Percentiles rank a stretch among this genome's conserved stretches.
phyloP scores from a whole-genome alignment of 352 stramenopile genomes.

The Elongisporangium prolatum region DNA sequence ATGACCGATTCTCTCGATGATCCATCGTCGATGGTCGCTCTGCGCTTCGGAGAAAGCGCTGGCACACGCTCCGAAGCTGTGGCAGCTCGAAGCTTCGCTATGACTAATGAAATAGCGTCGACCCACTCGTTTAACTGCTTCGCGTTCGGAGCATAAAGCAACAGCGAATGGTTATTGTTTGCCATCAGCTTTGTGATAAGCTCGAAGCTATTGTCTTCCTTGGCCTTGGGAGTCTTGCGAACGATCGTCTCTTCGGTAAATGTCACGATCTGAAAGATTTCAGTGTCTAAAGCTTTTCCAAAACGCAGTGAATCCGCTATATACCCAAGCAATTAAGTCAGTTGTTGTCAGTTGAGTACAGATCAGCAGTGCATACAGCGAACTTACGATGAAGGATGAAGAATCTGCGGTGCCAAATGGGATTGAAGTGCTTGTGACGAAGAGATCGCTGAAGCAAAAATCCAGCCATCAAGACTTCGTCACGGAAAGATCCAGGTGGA shows the following conservation, averaged over 20 bases:
- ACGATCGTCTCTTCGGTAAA: slow-evolving; percentile 59
- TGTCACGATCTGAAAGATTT: slow-evolving; percentile 74
- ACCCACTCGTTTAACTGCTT: slow-evolving; percentile 55
- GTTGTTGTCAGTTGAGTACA: slow-evolving; percentile 2
- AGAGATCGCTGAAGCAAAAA: slow-evolving; percentile 86
- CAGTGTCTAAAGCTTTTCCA: slow-evolving; percentile 49
- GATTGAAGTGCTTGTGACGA: slow-evolving; percentile 82
- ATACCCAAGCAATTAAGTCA: slow-evolving; percentile 2
- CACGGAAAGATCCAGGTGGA: slow-evolving; percentile 35
- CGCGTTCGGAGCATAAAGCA: slow-evolving; percentile 53
- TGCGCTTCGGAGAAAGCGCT: not conserved
- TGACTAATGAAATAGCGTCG: slow-evolving; percentile 47
- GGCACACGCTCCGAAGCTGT: not conserved
- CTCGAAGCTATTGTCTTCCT: slow-evolving; percentile 79
- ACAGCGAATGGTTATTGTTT: slow-evolving; percentile 51
- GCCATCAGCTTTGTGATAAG: slow-evolving; percentile 70
- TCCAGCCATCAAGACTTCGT: slow-evolving; percentile 65
- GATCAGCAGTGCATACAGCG: not conserved
- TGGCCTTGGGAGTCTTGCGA: slow-evolving; percentile 62
- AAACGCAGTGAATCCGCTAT: slow-evolving; percentile 65
- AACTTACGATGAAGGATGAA: slow-evolving; percentile 63
- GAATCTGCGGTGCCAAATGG: slow-evolving; percentile 71
- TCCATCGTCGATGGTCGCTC: not conserved
- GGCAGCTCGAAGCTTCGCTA: slow-evolving; percentile 10
- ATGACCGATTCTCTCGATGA: not conserved